phyloP scores from a whole-genome alignment of 306 rosid species.

The Casuarina equisetifolia region DNA sequence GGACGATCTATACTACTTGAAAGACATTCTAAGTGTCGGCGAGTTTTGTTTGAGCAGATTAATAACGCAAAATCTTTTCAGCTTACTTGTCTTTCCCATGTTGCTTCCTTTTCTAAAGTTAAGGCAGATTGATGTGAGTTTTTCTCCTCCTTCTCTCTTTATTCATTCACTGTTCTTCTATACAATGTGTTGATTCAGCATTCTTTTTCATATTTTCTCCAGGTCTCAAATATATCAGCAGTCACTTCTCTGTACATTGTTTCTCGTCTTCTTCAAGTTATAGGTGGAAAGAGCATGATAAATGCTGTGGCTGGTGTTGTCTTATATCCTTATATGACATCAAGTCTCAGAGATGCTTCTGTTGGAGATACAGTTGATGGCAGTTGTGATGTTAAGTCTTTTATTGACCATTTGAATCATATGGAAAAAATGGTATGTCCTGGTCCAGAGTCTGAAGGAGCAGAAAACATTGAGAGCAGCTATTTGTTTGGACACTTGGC shows the following conservation, averaged over 20 bases:
- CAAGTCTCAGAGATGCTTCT: constrained; percentile 30
- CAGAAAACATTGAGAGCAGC: constrained; percentile 28
- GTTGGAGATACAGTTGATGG: constrained; percentile 35
- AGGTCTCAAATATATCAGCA: constrained; percentile 63
- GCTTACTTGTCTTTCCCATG: constrained; percentile 58
- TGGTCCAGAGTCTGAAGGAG: constrained; percentile 41
- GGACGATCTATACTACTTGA: constrained; percentile 74
- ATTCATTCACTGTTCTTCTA: not conserved
- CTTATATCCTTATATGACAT: constrained; percentile 43
- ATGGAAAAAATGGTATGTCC: constrained; percentile 33
- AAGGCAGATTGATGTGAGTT: constrained; percentile 57
- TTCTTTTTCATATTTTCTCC: constrained; percentile 29
- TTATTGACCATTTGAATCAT: constrained; percentile 41
- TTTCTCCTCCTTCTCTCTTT: constrained; percentile 22
- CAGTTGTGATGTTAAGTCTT: constrained; percentile 28
- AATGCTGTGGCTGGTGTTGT: constrained; percentile 59
- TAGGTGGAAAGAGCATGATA: constrained; percentile 57
- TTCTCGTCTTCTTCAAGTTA: constrained; percentile 74
- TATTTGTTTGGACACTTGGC: constrained; percentile 29
- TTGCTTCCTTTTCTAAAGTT: constrained; percentile 52
- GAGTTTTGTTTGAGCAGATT: constrained; percentile 47
- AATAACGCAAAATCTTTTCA: constrained; percentile 64
- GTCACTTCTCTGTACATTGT: constrained; percentile 56
- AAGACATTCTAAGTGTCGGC: constrained; percentile 62
- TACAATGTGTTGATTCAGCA: constrained; percentile 30